Conservation (phyloP, 768 basidiomycete genomes). For the Suillus cothurnatus region DNA sequence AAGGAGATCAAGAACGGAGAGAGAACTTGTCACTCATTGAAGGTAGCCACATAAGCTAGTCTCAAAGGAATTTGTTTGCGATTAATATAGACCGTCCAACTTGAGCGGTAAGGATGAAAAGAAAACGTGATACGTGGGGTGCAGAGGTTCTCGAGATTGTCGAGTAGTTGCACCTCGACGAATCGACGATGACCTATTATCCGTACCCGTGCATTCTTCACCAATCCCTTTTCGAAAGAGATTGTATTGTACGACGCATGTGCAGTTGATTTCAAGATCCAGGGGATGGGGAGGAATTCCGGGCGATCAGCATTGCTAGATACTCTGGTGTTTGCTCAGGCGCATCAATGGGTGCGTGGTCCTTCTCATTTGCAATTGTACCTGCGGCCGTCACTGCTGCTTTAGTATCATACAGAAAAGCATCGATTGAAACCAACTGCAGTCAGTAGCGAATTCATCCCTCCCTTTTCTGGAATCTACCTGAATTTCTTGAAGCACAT, state of each 20-base stretch:
- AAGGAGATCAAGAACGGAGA: too few species aligned
- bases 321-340: too few species aligned
- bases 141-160: not conserved
- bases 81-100: not conserved
- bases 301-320: too few species aligned
- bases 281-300: too few species aligned
- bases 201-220: not conserved
- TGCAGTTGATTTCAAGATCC: too few species aligned
- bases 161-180: not conserved
- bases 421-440: not conserved
- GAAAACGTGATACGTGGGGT: not conserved
- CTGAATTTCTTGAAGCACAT: not conserved
- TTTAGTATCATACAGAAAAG: too few species aligned
- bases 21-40: too few species aligned
- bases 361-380: too few species aligned
- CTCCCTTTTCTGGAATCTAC: not conserved
- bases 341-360: too few species aligned
- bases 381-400: too few species aligned
- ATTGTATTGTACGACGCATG: too few species aligned
- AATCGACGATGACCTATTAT: not conserved
- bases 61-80: not conserved
- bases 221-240: not conserved
- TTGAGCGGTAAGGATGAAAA: not conserved
- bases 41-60: too few species aligned
- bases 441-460: not conserved